Base-by-base conservation (phyloP, 257 asterid species). In the Plectranthus barbatus region DNA sequence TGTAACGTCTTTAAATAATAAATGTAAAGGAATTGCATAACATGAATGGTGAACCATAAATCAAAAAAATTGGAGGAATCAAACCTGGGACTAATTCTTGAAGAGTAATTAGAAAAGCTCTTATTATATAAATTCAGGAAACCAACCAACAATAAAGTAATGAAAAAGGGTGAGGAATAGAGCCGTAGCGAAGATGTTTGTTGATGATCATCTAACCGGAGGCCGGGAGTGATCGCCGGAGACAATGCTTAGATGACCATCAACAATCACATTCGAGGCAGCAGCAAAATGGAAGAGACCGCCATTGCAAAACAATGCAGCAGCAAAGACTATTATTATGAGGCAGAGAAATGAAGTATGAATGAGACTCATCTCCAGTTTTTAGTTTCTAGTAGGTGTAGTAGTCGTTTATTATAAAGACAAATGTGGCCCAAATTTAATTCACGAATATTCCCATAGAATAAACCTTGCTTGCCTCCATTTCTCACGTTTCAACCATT, bases 191-290 rank as follows among this genome's bases (percentile, higher is more conserved):
- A 51, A 51, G 6, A 12, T 51, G 56, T 51, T 51, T 51, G 56
- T 51, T 51, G 56, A 51, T 51, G 56, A 51, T 51, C 56, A 51
- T 51, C 56, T 51, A 51, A 51, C 37, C 56, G 9, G 12, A 21
- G 6, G 6, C 18, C 14, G 0, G 36, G 33, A 11, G 9, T 6
- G 11, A 11, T 23, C 36, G 37, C n/a, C 9, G 15, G n/a, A 1
- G 36, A 21, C 21, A 18, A 12, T 23, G 36, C 26, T 51, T 51
- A 51, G 56, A 51, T 51, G 37, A 51, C 56, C 56, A 51, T 51
- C 56, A 51, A 51, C 56, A 51, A 51, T 13, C 56, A 51, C 9
- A 51, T 51, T 51, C 56, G 37, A 51, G 29, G 56, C 56, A 51
- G 37, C 37, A 23, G n/a, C 37, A 51, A 6, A 23, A 9, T 23